Percentiles rank a stretch among this genome's conserved stretches.
phyloP scores from a whole-genome alignment of 148 eudicot species.

The Cornus suecica region DNA sequence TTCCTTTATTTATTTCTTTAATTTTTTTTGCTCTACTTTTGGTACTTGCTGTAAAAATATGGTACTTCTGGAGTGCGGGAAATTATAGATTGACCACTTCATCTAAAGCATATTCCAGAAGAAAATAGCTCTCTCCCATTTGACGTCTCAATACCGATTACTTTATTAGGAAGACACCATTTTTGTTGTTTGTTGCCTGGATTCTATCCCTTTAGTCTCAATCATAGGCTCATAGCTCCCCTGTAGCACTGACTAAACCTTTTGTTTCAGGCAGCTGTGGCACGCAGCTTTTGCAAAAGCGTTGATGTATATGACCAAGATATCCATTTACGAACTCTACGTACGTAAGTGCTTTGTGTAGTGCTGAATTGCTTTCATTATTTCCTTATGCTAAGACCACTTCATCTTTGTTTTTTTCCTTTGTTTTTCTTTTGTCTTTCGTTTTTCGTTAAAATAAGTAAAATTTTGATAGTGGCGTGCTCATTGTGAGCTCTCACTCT shows the following conservation, averaged over 20 bases:
- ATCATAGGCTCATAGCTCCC: neutral
- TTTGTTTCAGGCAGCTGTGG: conserved; percentile 63
- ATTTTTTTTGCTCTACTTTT: neutral
- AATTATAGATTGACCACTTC: neutral
- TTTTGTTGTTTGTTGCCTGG: neutral
- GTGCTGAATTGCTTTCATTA: neutral
- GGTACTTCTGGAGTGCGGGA: neutral
- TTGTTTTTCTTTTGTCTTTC: too few species aligned
- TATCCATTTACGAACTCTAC: conserved; percentile 53
- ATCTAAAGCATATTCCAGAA: neutral
- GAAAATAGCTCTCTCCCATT: neutral
- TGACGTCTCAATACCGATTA: neutral
- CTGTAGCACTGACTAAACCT: neutral
- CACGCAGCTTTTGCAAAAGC: conserved; percentile 60
- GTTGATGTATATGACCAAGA: conserved; percentile 73
- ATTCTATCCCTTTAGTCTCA: neutral
- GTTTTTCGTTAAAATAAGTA: too few species aligned
- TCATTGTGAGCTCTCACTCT: too few species aligned
- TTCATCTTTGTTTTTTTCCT: neutral
- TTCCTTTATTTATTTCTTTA: neutral
- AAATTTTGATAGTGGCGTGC: too few species aligned
- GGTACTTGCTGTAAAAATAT: neutral
- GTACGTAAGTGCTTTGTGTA: conserved; percentile 40
- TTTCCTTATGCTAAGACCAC: neutral
- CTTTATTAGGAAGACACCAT: neutral